phyloP scores from a whole-genome alignment of 352 stramenopile genomes.

The Pelagophyceae sp. region DNA sequence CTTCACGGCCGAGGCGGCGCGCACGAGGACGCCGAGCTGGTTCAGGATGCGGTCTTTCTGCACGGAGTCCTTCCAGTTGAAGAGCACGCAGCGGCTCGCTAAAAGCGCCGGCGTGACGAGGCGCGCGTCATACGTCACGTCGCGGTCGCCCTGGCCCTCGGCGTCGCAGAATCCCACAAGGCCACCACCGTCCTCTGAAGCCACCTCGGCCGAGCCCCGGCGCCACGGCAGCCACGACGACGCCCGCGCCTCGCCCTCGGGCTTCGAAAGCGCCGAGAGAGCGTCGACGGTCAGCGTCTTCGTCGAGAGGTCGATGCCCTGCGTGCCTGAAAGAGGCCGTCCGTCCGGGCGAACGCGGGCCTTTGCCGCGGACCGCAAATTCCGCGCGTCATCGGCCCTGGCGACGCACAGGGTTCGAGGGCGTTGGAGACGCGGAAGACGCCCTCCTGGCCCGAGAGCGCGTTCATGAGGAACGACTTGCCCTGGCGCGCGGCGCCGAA shows the following conservation, averaged over 20 bases:
- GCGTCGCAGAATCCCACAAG: not conserved
- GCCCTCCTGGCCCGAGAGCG: slow-evolving; percentile 27
- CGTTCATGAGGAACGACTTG: slow-evolving; percentile 44
- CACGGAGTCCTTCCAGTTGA: slow-evolving; percentile 44
- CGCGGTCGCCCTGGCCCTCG: slow-evolving; percentile 30
- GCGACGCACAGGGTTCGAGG: not conserved
- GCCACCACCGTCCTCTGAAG: not conserved
- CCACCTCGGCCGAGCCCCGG: not conserved
- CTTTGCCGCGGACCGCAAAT: too few relatives aligned
- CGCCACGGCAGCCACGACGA: not conserved
- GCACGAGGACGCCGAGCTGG: slow-evolving; percentile 37
- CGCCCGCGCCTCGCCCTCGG: not conserved
- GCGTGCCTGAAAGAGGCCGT: not conserved
- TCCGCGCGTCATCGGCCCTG: not conserved
- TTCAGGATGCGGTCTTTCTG: slow-evolving; percentile 42
- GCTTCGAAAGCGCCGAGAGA: not conserved
- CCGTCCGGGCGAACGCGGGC: too few relatives aligned
- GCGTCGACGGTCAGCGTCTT: not conserved
- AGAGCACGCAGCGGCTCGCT: slow-evolving; percentile 38
- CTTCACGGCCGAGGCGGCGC: slow-evolving; percentile 34
- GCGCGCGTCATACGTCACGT: slow-evolving; percentile 39
- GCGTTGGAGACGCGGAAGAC: not conserved
- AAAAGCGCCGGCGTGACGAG: slow-evolving; percentile 37
- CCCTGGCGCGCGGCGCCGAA: slow-evolving; percentile 27
- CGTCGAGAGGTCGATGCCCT: not conserved